These are phyloP conservation scores for Fusarium pseudonygamai DNA, from an alignment of 2,329 filamentous ascomycete genomes.

Conservation along the genomic window DNA sequence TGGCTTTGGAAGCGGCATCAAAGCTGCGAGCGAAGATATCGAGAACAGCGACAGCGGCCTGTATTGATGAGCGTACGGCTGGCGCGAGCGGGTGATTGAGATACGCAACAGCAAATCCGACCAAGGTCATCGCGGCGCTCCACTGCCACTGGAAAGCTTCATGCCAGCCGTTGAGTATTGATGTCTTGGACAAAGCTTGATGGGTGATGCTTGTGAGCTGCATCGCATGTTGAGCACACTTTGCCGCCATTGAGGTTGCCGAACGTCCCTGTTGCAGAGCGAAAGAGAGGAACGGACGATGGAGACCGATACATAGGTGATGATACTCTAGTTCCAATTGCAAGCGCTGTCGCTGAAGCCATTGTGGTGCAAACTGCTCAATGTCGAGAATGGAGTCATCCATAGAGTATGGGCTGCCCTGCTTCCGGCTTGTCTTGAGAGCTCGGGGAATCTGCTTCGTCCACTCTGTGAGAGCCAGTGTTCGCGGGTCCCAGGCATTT, in stretches of 20 bases:
- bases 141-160: conserved; percentile 21
- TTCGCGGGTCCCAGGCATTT: background rate
- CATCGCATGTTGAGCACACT: conserved; percentile 1
- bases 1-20: conserved; percentile 2
- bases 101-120: background rate
- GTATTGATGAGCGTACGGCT: background rate
- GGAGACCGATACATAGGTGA: conserved; percentile 2
- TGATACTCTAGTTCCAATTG: conserved; percentile 10
- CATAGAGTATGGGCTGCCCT: background rate
- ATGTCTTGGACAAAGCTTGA: background rate
- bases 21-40: conserved; percentile 5
- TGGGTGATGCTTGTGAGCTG: background rate
- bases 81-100: background rate
- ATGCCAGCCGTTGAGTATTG: conserved; percentile 8
- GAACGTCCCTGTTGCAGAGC: background rate
- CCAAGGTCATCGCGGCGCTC: conserved; percentile 7
- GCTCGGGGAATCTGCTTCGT: background rate
- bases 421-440: background rate
- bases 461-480: background rate
- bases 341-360: conserved; percentile 7
- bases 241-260: background rate
- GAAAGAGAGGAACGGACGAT: conserved; percentile 12
- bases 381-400: background rate
- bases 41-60: background rate
- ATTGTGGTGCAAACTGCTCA: conserved; percentile 3